phyloP scores from a whole-genome alignment of 352 stramenopile species.

The Plasmopara viticola region DNA sequence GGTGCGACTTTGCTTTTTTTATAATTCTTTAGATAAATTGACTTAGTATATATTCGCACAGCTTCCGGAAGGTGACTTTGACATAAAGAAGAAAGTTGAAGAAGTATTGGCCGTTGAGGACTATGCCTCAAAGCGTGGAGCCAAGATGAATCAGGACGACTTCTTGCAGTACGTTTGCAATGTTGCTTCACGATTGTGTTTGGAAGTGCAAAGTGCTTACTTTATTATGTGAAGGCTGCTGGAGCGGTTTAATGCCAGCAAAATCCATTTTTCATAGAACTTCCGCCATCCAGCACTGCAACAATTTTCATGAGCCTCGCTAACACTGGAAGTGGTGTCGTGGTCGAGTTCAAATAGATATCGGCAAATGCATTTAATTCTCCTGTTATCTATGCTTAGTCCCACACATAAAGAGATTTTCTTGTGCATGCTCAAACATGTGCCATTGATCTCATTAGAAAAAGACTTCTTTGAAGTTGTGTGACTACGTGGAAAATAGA shows the following conservation, averaged over 20 bases:
- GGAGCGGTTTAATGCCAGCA: conserved; percentile 93
- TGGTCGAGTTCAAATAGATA: too few species aligned
- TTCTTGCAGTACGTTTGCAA: conserved; percentile 85
- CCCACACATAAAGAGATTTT: too few species aligned
- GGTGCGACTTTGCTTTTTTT: conserved; percentile 14
- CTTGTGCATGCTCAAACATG: too few species aligned
- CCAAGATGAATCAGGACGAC: conserved; percentile 98
- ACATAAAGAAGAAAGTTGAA: conserved; percentile 93
- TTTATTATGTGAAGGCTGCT: conserved; percentile 66
- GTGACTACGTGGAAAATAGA: too few species aligned
- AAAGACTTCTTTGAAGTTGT: too few species aligned
- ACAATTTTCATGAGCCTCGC: too few species aligned
- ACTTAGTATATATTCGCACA: conserved; percentile 9
- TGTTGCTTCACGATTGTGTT: neutral
- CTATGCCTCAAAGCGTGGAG: conserved; percentile 86
- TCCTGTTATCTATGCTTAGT: too few species aligned
- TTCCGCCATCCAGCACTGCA: neutral
- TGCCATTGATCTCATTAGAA: too few species aligned
- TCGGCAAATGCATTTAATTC: too few species aligned
- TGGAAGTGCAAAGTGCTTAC: neutral
- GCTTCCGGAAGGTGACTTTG: conserved; percentile 63
- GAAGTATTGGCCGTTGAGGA: conserved; percentile 87
- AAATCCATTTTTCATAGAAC: conserved; percentile 94
- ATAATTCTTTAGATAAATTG: neutral
- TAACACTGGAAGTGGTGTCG: too few species aligned